Evolutionary conservation across 306 rosid species (phyloP).

Genomic region (Comarum palustre): DNA sequence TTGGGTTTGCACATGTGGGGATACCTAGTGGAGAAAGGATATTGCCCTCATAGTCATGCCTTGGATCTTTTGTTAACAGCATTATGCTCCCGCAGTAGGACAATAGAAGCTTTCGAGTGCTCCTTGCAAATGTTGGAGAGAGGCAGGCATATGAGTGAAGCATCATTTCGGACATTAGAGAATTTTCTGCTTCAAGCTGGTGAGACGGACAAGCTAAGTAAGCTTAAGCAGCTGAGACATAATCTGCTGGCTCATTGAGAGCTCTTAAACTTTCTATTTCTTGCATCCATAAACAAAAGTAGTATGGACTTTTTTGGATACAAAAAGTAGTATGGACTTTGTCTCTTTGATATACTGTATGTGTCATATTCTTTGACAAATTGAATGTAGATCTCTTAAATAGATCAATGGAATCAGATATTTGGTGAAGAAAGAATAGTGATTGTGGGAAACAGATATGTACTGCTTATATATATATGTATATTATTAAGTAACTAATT

Average conservation of each 20-base stretch:
- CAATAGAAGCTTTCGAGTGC: conserved; percentile 67
- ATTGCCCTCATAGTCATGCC: conserved; percentile 83
- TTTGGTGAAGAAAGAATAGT: neutral
- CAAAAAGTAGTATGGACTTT: neutral
- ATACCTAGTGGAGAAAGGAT: conserved; percentile 64
- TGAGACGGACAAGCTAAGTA: conserved; percentile 51
- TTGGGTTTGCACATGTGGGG: conserved; percentile 66
- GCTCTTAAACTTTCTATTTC: conserved; percentile 41
- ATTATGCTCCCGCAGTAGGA: conserved; percentile 63
- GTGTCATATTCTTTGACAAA: neutral
- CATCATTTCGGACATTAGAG: conserved; percentile 62
- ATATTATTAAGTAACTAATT: no score
- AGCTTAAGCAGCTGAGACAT: conserved; percentile 56
- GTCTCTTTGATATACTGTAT: neutral
- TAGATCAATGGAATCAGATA: neutral
- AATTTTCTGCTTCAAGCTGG: conserved; percentile 45
- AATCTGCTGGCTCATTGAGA: conserved; percentile 58
- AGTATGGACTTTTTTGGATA: neutral
- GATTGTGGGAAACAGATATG: neutral
- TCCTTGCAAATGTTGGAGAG: conserved; percentile 74
- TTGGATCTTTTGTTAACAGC: conserved; percentile 76
- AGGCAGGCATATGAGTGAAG: conserved; percentile 70
- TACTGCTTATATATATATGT: no score
- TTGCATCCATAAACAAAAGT: conserved; percentile 17
- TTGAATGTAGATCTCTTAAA: neutral